These are phyloP conservation scores for Aspergillus homomorphus DNA, from an alignment of 495 filamentous ascomycete species.

Conservation along the genomic window DNA sequence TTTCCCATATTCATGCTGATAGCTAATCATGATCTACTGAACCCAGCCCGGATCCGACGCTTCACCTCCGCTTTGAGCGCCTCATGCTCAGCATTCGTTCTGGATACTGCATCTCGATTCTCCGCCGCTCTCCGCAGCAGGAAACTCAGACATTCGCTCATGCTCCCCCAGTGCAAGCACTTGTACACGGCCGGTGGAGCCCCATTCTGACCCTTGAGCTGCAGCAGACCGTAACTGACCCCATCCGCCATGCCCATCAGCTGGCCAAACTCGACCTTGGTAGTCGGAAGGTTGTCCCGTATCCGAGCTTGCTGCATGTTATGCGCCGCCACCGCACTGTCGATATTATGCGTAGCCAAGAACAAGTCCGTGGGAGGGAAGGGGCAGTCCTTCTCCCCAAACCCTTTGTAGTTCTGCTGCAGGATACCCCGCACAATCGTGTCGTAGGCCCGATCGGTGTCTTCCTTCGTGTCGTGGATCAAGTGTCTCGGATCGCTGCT, in stretches of 20 bases:
- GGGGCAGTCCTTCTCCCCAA: conserved; percentile 31
- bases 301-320: conserved; percentile 32
- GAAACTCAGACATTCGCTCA: conserved; percentile 85
- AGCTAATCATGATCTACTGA: conserved; percentile 1
- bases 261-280: conserved; percentile 52
- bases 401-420: conserved; percentile 30
- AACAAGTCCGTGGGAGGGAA: conserved; percentile 40
- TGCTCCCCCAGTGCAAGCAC: conserved; percentile 82
- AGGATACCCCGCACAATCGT: conserved; percentile 47
- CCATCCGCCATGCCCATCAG: conserved; percentile 94
- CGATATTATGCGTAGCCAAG: conserved; percentile 44
- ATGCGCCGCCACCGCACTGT: conserved; percentile 32
- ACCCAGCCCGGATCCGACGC: conserved; percentile 45
- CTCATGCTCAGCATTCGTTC: conserved; percentile 64
- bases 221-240: conserved; percentile 71
- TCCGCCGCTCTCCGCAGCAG: conserved; percentile 80
- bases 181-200: conserved; percentile 66
- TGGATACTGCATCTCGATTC: conserved; percentile 78
- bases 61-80: conserved; percentile 67
- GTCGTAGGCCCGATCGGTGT: conserved; percentile 66
- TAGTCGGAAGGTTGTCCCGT: conserved; percentile 28
- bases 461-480: conserved; percentile 72
- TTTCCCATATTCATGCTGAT: not conserved
- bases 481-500: conserved; percentile 68
- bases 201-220: conserved; percentile 38